Conservation (phyloP, 768 basidiomycete species). For the Phylloporus arenicola region DNA sequence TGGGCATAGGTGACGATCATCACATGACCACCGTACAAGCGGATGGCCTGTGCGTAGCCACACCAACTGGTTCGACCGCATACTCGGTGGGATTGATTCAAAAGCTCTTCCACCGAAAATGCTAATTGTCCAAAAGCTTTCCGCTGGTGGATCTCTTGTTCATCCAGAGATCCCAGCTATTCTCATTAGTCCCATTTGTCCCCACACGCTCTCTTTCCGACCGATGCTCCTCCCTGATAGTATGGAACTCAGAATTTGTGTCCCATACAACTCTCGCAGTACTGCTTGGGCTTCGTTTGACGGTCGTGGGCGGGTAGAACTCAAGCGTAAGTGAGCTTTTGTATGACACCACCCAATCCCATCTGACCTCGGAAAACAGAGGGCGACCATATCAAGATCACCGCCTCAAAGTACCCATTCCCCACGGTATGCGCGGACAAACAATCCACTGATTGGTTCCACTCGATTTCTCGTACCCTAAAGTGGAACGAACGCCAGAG, state of each 20-base stretch:
- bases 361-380: slow-evolving; percentile 45
- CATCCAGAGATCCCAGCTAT: slow-evolving; percentile 97
- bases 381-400: slow-evolving; percentile 99
- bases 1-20: slow-evolving; percentile 81
- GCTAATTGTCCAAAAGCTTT: slow-evolving; percentile 46
- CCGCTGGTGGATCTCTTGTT: slow-evolving; percentile 95
- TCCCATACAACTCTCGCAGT: slow-evolving; percentile 97
- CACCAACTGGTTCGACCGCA: slow-evolving; percentile 97
- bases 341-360: not conserved
- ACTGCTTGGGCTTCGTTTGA: slow-evolving; percentile 99
- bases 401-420: slow-evolving; percentile 95
- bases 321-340: slow-evolving; percentile 66
- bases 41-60: slow-evolving; percentile 90
- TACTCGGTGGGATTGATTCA: slow-evolving; percentile 66
- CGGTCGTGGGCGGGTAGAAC: slow-evolving; percentile 91
- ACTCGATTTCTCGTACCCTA: slow-evolving; percentile 89
- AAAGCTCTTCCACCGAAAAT: not conserved
- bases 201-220: slow-evolving; percentile 96
- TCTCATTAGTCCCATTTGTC: slow-evolving; percentile 95
- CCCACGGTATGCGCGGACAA: slow-evolving; percentile 98
- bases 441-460: slow-evolving; percentile 98
- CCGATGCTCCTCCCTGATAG: slow-evolving; percentile 98
- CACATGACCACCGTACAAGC: slow-evolving; percentile 99
- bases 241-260: slow-evolving; percentile 97
- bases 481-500: slow-evolving; percentile 99